Evolutionary conservation across 805 yeast genomes (phyloP).

Genomic region (Komagataella pastoris): DNA sequence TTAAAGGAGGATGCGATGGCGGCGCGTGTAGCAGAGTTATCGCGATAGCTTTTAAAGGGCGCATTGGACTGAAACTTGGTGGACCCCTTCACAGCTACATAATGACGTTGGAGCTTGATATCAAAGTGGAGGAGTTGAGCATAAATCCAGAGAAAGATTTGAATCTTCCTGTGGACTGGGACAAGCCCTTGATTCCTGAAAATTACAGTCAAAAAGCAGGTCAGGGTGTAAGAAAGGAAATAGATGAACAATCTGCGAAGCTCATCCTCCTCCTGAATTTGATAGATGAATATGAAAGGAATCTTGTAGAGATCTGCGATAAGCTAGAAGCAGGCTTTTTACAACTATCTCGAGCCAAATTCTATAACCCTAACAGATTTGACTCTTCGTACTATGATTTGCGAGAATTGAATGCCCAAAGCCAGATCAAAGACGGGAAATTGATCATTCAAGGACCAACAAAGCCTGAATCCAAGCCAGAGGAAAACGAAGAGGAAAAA

Average conservation of each 20-base stretch:
- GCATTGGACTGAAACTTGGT: not conserved
- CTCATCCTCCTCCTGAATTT: conserved; percentile 14
- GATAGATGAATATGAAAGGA: conserved; percentile 19
- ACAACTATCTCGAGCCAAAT: conserved; percentile 29
- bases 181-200: not conserved
- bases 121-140: not conserved
- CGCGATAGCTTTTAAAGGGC: not conserved
- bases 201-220: not conserved
- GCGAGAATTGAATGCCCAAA: not conserved
- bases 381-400: conserved; percentile 3
- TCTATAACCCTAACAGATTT: conserved; percentile 9
- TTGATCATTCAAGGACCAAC: too few relatives aligned
- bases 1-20: not conserved
- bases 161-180: not conserved
- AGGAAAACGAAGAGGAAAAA: not conserved
- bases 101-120: not conserved
- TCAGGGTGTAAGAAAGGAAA: not conserved
- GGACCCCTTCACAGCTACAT: not conserved
- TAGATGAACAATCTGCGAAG: not conserved
- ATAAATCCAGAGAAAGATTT: not conserved
- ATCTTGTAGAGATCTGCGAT: conserved; percentile 10
- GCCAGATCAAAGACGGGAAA: not conserved
- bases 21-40: not conserved
- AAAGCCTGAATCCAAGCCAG: not conserved
- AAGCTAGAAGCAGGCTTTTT: conserved; percentile 21